Percentiles rank a stretch among this genome's conserved stretches.
phyloP scores from a whole-genome alignment of 306 rosid species.

The Argentina anserina region DNA sequence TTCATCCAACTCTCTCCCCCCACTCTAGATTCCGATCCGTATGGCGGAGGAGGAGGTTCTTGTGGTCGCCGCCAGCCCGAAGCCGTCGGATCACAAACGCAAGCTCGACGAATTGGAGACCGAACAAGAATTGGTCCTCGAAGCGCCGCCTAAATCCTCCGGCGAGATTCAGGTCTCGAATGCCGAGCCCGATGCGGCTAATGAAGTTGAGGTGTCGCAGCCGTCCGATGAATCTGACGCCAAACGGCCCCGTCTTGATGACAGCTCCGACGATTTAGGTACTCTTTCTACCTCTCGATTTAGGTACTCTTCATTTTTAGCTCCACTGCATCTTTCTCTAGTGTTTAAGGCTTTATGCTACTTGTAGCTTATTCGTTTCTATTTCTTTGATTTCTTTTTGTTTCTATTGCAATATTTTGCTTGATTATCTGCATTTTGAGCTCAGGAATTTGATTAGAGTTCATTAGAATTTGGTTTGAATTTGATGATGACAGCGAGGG shows the following conservation, averaged over 20 bases:
- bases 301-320: neutral
- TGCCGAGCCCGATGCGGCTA: slow-evolving; percentile 21
- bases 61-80: slow-evolving; percentile 40
- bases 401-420: too few relatives aligned
- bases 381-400: neutral
- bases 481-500: slow-evolving; percentile 44
- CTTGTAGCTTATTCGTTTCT: neutral
- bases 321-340: neutral
- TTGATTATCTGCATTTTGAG: too few relatives aligned
- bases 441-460: too few relatives aligned
- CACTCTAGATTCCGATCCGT: neutral
- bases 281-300: neutral
- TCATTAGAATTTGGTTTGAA: neutral
- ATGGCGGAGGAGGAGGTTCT: slow-evolving; percentile 83
- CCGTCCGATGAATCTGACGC: slow-evolving; percentile 43
- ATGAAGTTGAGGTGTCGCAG: neutral
- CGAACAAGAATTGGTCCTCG: neutral
- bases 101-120: slow-evolving; percentile 77
- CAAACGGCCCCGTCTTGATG: slow-evolving; percentile 76
- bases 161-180: slow-evolving; percentile 31
- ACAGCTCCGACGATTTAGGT: slow-evolving; percentile 48
- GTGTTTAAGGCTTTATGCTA: neutral
- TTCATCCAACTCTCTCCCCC: neutral
- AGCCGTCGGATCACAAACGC: slow-evolving; percentile 70
- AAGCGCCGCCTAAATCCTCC: neutral